Evolutionary conservation across 2,329 filamentous ascomycete genomes (phyloP).

Genomic region (Dichotomopilus funicola): DNA sequence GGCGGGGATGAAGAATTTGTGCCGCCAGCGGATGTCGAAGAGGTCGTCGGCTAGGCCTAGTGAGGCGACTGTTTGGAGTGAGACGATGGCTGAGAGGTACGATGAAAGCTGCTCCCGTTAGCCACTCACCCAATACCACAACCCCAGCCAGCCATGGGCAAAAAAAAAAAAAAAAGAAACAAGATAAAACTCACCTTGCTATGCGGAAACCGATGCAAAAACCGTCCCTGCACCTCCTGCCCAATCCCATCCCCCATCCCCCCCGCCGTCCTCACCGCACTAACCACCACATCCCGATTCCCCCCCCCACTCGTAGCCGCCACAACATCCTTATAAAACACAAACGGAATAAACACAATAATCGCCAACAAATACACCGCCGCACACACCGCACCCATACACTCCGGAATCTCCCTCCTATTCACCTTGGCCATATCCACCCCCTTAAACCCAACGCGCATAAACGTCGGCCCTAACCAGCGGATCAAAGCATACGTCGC

Average conservation of each 20-base stretch:
- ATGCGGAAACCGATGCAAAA: constrained; percentile 88
- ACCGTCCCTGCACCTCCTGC: constrained; percentile 72
- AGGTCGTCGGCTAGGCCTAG: constrained; percentile 93
- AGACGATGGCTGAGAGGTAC: constrained; percentile 89
- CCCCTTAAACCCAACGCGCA: constrained; percentile 81
- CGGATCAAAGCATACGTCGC: constrained; percentile 78
- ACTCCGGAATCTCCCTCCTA: constrained; percentile 79
- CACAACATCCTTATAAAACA: constrained; percentile 97
- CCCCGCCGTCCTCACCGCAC: constrained; percentile 29
- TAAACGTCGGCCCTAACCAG: constrained; percentile 88
- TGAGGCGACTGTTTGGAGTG: constrained; percentile 82
- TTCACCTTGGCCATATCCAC: constrained; percentile 71
- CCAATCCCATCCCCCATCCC: constrained; percentile 33
- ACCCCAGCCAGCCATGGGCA: too few species aligned
- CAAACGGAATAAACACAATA: constrained; percentile 91
- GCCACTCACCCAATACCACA: too few species aligned
- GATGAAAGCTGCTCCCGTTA: constrained; percentile 66
- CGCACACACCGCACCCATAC: constrained; percentile 90
- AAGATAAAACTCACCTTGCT: constrained; percentile 59
- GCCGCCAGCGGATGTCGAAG: constrained; percentile 96
- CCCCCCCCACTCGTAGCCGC: constrained; percentile 89
- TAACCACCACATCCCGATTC: constrained; percentile 78
- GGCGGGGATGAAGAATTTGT: constrained; percentile 97
- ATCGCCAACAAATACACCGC: constrained; percentile 84
- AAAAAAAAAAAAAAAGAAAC: neutral